These are phyloP conservation scores for Russula dissimulans DNA, from an alignment of 768 basidiomycete genomes.

Conservation along the genomic window DNA sequence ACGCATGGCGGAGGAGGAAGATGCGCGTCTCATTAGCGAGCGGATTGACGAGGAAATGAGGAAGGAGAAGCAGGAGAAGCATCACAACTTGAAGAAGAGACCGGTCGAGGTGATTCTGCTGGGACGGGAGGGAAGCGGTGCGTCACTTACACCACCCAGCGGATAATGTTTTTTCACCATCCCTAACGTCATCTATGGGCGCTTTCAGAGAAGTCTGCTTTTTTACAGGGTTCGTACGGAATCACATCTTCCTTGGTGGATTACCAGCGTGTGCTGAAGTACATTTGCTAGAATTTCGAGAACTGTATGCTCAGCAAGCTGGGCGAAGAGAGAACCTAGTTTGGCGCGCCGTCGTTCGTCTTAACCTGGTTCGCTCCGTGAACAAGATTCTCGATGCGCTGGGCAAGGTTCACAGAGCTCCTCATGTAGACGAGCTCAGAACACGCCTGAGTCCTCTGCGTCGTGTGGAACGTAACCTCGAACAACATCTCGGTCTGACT, in stretches of 20 bases:
- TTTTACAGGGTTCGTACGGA: not conserved
- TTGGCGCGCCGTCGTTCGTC: conserved; percentile 68
- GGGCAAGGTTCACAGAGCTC: conserved; percentile 17
- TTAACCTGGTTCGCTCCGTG: conserved; percentile 39
- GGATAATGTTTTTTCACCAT: too few relatives aligned
- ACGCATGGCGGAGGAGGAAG: conserved; percentile 17
- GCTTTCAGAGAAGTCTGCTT: not conserved
- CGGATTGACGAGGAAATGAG: conserved; percentile 21
- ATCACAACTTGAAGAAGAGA: not conserved
- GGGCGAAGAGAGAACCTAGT: conserved; percentile 61
- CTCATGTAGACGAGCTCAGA: not conserved
- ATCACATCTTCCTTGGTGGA: not conserved
- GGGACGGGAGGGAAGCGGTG: conserved; percentile 12
- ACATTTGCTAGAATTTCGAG: not conserved
- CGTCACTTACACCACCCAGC: not conserved
- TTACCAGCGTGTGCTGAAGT: not conserved
- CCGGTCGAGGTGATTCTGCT: conserved; percentile 22
- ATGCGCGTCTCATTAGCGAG: conserved; percentile 21
- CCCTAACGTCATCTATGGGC: not conserved
- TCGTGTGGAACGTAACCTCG: conserved; percentile 24
- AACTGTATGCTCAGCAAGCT: not conserved
- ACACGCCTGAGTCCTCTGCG: conserved; percentile 21
- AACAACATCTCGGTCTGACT: not conserved
- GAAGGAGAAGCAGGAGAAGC: not conserved
- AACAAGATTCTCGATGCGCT: conserved; percentile 32